Conservation (phyloP, 2,329 filamentous ascomycete genomes). For the Fusarium globosum region DNA sequence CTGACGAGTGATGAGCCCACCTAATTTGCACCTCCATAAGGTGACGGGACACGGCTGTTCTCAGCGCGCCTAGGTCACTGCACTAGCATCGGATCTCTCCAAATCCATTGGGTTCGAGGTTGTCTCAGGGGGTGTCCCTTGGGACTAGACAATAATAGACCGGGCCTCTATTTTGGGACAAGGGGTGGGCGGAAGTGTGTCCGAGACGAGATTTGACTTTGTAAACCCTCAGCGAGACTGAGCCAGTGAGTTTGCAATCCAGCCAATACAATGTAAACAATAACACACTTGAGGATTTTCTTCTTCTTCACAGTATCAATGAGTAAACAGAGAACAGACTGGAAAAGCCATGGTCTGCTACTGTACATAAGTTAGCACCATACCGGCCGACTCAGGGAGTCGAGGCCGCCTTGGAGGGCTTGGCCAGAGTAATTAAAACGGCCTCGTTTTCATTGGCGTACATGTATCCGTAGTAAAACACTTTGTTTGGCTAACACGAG, state of each 20-base stretch:
- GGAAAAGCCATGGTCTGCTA: conserved; percentile 5
- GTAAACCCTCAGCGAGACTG: neutral
- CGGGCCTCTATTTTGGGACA: conserved; percentile 18
- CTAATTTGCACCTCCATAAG: conserved; percentile 1
- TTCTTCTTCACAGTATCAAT: neutral
- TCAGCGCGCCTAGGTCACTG: conserved; percentile 33
- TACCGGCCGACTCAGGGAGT: conserved; percentile 1
- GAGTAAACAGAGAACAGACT: neutral
- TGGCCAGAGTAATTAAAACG: neutral
- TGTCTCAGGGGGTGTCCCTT: conserved; percentile 45
- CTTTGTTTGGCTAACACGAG: conserved; percentile 21
- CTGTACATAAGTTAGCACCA: neutral
- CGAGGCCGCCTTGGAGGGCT: conserved; percentile 1
- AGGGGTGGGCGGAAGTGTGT: conserved; percentile 30
- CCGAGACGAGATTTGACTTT: conserved; percentile 31
- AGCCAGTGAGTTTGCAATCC: neutral
- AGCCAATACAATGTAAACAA: conserved; percentile 22
- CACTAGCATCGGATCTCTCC: conserved; percentile 37
- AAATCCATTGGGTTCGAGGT: conserved; percentile 36
- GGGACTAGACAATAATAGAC: conserved; percentile 40
- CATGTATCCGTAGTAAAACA: neutral
- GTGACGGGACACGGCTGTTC: conserved; percentile 16
- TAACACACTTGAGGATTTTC: conserved; percentile 13
- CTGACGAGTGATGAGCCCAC: neutral
- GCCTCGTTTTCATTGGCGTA: conserved; percentile 5